phyloP scores from a whole-genome alignment of 345 rosid species.

The Tarenaya hassleriana region DNA sequence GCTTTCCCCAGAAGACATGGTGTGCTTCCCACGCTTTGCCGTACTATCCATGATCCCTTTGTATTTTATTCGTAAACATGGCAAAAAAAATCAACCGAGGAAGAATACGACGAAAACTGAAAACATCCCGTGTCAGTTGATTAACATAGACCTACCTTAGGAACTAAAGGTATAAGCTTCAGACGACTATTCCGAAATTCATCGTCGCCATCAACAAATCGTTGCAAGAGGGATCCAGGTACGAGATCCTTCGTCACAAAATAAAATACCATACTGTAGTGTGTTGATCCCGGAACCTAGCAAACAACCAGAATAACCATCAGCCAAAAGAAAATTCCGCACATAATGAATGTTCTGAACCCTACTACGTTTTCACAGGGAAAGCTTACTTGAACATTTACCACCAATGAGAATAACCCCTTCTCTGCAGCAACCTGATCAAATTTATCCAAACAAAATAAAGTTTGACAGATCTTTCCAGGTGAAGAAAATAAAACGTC shows the following conservation, averaged over 20 bases:
- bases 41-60: conserved; percentile 99
- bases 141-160: conserved; percentile 52
- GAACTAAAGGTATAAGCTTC: conserved; percentile 91
- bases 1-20: conserved; percentile 98
- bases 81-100: too few relatives aligned
- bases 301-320: background rate
- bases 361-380: conserved; percentile 5
- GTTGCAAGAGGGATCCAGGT: conserved; percentile 77
- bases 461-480: background rate
- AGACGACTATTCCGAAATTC: conserved; percentile 91
- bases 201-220: conserved; percentile 95
- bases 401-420: conserved; percentile 60
- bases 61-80: too few relatives aligned
- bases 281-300: conserved; percentile 93
- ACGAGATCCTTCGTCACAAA: conserved; percentile 60
- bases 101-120: too few relatives aligned
- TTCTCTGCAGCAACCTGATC: conserved; percentile 66
- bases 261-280: conserved; percentile 96
- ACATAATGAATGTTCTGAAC: conserved; percentile 8
- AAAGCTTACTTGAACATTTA: conserved; percentile 69
- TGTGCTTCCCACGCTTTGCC: conserved; percentile 98
- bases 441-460: conserved; percentile 13
- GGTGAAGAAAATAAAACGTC: conserved; percentile 3
- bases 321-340: background rate
- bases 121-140: too few relatives aligned